These are phyloP conservation scores for Amanita jacksonii DNA, from an alignment of 768 basidiomycete genomes.

Conservation along the genomic window DNA sequence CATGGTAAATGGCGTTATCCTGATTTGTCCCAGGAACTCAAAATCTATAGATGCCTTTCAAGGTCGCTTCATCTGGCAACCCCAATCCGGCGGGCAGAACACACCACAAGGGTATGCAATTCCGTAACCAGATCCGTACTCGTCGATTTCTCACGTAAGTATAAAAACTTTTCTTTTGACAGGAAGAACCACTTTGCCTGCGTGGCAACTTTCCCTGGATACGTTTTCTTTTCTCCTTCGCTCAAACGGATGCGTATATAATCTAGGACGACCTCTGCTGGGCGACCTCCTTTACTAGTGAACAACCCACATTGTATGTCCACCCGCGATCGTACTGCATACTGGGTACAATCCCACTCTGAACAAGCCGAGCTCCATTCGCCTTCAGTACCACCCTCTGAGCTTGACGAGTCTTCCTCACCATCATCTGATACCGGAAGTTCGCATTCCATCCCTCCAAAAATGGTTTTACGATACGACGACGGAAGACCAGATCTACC, in stretches of 20 bases:
- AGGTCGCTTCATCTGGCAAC: slow-evolving; percentile 10
- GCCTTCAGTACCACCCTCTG: slow-evolving; percentile 49
- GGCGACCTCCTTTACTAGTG: slow-evolving; percentile 56
- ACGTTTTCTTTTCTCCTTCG: not conserved
- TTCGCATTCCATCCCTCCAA: slow-evolving; percentile 50
- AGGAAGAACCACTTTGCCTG: slow-evolving; percentile 11
- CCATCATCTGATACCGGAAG: slow-evolving; percentile 41
- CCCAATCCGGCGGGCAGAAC: slow-evolving; percentile 17
- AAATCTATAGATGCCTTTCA: slow-evolving; percentile 23
- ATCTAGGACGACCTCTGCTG: slow-evolving; percentile 28
- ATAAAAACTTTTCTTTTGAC: slow-evolving; percentile 26
- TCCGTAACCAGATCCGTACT: slow-evolving; percentile 19
- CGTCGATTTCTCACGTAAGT: slow-evolving; percentile 18
- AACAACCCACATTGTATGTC: slow-evolving; percentile 47
- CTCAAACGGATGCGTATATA: slow-evolving; percentile 11
- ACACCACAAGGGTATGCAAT: slow-evolving; percentile 23
- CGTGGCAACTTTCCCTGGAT: too few species aligned
- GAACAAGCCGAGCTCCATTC: slow-evolving; percentile 36
- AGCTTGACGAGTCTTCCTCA: slow-evolving; percentile 32
- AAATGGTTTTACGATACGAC: slow-evolving; percentile 60
- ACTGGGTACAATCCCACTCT: slow-evolving; percentile 46
- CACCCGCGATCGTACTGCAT: slow-evolving; percentile 50
- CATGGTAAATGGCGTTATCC: slow-evolving; percentile 23
- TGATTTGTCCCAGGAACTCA: slow-evolving; percentile 21
- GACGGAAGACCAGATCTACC: slow-evolving; percentile 59